Base-by-base conservation (phyloP, 495 filamentous ascomycete genomes). In the Aspergillus mulundensis region DNA sequence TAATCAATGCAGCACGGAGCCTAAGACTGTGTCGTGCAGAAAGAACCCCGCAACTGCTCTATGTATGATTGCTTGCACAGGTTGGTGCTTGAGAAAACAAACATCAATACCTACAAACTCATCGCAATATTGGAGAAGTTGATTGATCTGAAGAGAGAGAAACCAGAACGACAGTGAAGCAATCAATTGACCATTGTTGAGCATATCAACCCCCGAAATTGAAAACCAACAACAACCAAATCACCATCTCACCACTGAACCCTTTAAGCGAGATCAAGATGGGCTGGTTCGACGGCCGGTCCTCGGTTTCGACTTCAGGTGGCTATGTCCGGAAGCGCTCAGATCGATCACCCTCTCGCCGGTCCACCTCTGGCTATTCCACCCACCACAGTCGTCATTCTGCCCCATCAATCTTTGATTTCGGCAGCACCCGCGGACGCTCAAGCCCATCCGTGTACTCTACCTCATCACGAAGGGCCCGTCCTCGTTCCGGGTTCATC, bases 401-500 rank as follows among this genome's bases (percentile, higher is more conserved):
- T 2, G 72, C 77, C 6, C 68, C 76, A 15, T 80, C 80, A 15
- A 74, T 83, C 66, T 83, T 83, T 66, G 72, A 70, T 57, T 61
- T 81, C n/a, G 70, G 71, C 38, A 70, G 70, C 23, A 63, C 67
- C n/a, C 53, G 56, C 8, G 62, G 59, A 34, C 66, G 71, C 39
- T 73, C 76, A 11, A 76, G 69, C 54, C 73, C 74, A n/a, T 77
- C 74, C 30, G 77, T 80, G 67, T 85, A 79, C 54, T 79, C 75
- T 78, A 86, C 85, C 2, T 72, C 71, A 7, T 74, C 75, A 14
- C 74, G 84, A 75, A 82, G 73, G 71, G 89, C 69, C 68, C 84
- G 72, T 4, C 87, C 91, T 14, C 87, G 91, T 43, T 78, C 81
- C 19, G 88, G 87, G 59, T 94, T 90, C 72, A 70, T 94, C 53